These are phyloP conservation scores for Cryphonectria carpinicola DNA, from an alignment of 2,329 filamentous ascomycete genomes.

Conservation along the genomic window DNA sequence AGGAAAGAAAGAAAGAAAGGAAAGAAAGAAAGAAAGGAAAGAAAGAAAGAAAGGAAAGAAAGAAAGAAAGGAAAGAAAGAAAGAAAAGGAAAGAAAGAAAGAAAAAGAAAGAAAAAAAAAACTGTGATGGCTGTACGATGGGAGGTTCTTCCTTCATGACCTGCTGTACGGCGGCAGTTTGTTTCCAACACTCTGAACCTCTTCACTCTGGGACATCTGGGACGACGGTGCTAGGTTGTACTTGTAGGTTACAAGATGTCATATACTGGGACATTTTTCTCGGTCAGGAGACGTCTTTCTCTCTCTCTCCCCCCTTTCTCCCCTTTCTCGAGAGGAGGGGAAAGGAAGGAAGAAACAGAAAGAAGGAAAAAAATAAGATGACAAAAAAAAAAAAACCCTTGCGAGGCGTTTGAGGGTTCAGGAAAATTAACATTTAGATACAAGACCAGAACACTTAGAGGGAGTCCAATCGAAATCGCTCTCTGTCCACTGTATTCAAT, in stretches of 20 bases:
- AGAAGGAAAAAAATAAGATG: too few relatives aligned
- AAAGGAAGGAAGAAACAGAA: too few relatives aligned
- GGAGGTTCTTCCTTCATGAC: background rate
- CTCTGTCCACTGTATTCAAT: background rate
- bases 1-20: too few relatives aligned
- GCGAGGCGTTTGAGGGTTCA: background rate
- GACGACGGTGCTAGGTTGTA: background rate
- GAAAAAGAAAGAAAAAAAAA: too few relatives aligned
- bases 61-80: background rate
- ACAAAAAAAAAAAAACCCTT: too few relatives aligned
- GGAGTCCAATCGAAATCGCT: background rate
- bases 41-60: too few relatives aligned
- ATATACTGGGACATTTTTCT: background rate
- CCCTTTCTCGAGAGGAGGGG: too few relatives aligned
- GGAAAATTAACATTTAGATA: background rate
- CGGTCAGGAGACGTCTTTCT: background rate
- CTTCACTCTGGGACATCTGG: background rate
- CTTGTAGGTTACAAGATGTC: background rate
- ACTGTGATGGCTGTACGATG: background rate
- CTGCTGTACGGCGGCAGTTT: background rate
- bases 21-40: too few relatives aligned
- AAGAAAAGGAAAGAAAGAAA: background rate
- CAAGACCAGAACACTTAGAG: background rate
- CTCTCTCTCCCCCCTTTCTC: too few relatives aligned
- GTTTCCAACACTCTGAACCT: background rate